Conservation (phyloP, 208 protist species). For the Porcisia deanei region DNA sequence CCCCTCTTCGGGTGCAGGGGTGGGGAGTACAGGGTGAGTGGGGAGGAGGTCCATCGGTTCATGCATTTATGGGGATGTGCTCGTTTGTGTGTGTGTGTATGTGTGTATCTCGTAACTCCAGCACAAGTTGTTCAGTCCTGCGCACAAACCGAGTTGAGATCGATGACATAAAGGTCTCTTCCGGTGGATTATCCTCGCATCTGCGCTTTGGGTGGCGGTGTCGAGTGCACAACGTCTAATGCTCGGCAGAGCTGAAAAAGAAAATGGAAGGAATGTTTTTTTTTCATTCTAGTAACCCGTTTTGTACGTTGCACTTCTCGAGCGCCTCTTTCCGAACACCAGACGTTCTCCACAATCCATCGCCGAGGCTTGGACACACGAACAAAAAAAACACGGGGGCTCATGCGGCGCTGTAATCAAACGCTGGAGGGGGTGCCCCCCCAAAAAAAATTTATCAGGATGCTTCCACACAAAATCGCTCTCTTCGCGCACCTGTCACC, state of each 20-base stretch:
- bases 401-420: not conserved
- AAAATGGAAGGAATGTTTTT: not conserved
- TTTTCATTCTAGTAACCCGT: not conserved
- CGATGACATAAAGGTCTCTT: too few relatives aligned
- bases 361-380: not conserved
- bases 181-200: too few relatives aligned
- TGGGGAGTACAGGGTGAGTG: too few relatives aligned
- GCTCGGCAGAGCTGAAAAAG: not conserved
- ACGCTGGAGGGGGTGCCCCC: not conserved
- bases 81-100: not conserved
- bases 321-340: not conserved
- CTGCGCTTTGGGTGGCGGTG: too few relatives aligned
- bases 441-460: too few relatives aligned
- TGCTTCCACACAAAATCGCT: not conserved
- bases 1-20: too few relatives aligned
- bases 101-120: not conserved
- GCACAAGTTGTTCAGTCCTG: too few relatives aligned
- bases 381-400: not conserved
- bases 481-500: not conserved
- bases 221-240: not conserved
- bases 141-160: too few relatives aligned
- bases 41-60: too few relatives aligned
- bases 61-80: not conserved
- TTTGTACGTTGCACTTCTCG: not conserved
- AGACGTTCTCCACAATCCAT: not conserved